Percentiles rank a stretch among this genome's conserved stretches.
Evolutionary conservation across 805 yeast species (phyloP).

Genomic region (Candida argentea): DNA sequence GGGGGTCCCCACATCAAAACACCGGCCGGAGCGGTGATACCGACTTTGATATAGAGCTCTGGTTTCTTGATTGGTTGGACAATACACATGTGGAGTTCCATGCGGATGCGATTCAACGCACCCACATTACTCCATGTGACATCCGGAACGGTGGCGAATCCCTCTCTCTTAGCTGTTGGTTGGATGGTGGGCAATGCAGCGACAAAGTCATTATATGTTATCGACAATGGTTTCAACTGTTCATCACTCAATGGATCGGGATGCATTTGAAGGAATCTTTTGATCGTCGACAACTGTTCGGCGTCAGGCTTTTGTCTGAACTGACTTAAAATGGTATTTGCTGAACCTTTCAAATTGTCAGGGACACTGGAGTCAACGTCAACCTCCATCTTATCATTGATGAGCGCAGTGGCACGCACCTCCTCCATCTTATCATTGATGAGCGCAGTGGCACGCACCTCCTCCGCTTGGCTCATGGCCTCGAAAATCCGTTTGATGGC

Average conservation of each 20-base stretch:
- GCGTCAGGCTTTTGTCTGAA: constrained; percentile 24
- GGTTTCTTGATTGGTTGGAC: constrained; percentile 95
- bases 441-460: constrained; percentile 5
- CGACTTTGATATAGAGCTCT: constrained; percentile 79
- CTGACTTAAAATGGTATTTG: constrained; percentile 8
- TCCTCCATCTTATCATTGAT: constrained; percentile 19
- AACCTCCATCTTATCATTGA: constrained; percentile 23
- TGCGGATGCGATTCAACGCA: constrained; percentile 68
- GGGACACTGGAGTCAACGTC: constrained; percentile 8
- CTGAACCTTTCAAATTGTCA: constrained; percentile 2
- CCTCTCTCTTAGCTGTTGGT: constrained; percentile 97
- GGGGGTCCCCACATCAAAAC: constrained; percentile 99
- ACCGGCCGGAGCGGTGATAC: constrained; percentile 95
- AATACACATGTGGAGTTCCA: constrained; percentile 92
- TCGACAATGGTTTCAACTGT: constrained; percentile 67
- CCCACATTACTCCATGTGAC: constrained; percentile 95
- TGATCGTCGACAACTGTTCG: constrained; percentile 51
- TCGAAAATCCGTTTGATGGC: constrained; percentile 89
- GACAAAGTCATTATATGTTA: constrained; percentile 70
- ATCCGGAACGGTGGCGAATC: constrained; percentile 97
- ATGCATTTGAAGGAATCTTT: constrained; percentile 58
- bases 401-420: constrained; percentile 2
- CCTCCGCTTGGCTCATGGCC: constrained; percentile 36
- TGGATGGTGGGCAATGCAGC: constrained; percentile 86
- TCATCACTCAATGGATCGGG: constrained; percentile 72